Evolutionary conservation across 441 rosid genomes (phyloP), one percentile per base, ranked within the genome.

Genomic region (Daphne laureola): DNA sequence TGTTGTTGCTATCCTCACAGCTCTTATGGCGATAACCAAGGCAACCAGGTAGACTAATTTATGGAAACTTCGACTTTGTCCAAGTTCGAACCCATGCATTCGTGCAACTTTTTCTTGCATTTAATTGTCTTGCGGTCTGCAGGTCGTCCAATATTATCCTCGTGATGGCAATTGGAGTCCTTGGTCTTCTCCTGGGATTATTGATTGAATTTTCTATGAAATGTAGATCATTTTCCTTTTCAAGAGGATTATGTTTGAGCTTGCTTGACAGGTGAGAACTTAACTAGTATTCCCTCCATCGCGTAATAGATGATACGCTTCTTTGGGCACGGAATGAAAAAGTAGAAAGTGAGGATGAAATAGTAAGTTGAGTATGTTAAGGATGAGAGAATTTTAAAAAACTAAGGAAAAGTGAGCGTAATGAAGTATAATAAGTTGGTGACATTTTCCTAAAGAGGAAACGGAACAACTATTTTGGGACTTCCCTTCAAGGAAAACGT

Each of bases 1-100:
- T n/a, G 88, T 65, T 57, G 97, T 83, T 35, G 90, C 95, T 55
- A 93, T 90, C 63, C 79, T 93, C 56, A 93, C 98, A 25, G 96
- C 97, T 50, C 80, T 90, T 35, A 58, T 93, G 84, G 98, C 97
- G 62, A 68, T 87, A 70, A 93, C 96, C 8, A 80, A 87, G 57
- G 98, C 98, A 67, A 90, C 98, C 61, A 83, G 98, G 98, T 87
- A 78, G 4, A 13, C 58, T 45, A 27, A 49, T 56, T 55, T 48
- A 38, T 62, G 14, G 11, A 23, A 46, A 8, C n/a, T 67, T 68
- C 26, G 43, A 48, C 35, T 35, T 27, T 44, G 57, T 61, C 26
- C 45, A 17, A 45, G 36, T 43, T 55, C 21, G 38, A 16, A 41
- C 21, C 48, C 58, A 35, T 21, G n/a, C 54, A 31, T 21, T 23